Evolutionary conservation across 176 grass and related monocot species (phyloP).

Genomic region (Rhipidocladum racemiflorum): DNA sequence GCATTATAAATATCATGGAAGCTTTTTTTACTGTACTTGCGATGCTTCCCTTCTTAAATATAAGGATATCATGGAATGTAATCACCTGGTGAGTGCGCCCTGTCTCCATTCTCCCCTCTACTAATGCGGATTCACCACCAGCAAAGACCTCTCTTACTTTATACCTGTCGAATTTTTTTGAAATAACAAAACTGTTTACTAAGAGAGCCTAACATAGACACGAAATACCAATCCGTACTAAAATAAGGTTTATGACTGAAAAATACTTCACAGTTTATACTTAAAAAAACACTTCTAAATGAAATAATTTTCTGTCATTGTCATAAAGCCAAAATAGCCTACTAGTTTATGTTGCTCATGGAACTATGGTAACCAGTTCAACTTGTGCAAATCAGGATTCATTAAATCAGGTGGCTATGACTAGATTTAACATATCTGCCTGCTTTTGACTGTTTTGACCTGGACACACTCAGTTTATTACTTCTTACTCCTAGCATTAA

Average conservation of each 20-base stretch:
- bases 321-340: background rate
- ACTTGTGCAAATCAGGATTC: background rate
- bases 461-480: background rate
- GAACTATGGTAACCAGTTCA: background rate
- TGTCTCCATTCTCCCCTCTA: conserved; percentile 92
- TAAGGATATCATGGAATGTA: background rate
- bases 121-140: conserved; percentile 70
- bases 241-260: background rate
- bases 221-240: background rate
- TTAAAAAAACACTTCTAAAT: background rate
- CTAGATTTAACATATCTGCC: background rate
- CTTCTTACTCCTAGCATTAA: background rate
- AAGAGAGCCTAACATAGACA: background rate
- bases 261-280: background rate
- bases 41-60: background rate
- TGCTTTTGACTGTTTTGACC: background rate
- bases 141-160: conserved; percentile 69
- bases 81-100: conserved; percentile 86
- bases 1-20: background rate
- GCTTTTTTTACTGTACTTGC: background rate
- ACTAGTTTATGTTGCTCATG: background rate
- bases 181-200: background rate
- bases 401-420: background rate
- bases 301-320: background rate
- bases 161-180: conserved; percentile 51